phyloP scores from a whole-genome alignment of 192 early-diverging fungal genomes.

The Cetraspora pellucida region DNA sequence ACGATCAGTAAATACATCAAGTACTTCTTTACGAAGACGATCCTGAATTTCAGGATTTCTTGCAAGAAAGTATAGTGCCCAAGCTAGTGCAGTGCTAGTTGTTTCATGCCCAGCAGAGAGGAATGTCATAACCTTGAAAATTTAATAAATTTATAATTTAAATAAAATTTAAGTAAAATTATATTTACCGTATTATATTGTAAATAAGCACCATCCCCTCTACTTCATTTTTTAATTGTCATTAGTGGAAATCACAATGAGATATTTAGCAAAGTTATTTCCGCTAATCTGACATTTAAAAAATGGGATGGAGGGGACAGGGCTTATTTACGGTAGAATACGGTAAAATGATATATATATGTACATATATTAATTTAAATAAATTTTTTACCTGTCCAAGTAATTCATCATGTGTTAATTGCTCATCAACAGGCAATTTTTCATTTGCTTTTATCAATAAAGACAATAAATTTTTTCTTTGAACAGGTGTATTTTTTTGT shows the following conservation, averaged over 20 bases:
- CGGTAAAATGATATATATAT: too few species aligned
- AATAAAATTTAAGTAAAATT: background rate
- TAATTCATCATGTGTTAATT: slow-evolving; percentile 47
- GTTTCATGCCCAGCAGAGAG: slow-evolving; percentile 63
- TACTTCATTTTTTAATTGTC: too few species aligned
- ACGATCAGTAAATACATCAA: too few species aligned
- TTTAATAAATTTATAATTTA: background rate
- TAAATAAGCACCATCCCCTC: too few species aligned
- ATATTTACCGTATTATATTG: too few species aligned
- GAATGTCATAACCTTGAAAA: slow-evolving; percentile 24
- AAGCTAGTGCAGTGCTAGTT: slow-evolving; percentile 49
- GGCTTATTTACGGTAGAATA: too few species aligned
- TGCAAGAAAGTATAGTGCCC: slow-evolving; percentile 56
- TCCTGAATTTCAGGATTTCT: slow-evolving; percentile 47
- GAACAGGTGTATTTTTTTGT: slow-evolving; percentile 34
- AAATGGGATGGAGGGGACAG: too few species aligned
- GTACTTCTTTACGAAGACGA: slow-evolving; percentile 50
- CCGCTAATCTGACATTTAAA: too few species aligned
- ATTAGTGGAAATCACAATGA: too few species aligned
- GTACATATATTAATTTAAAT: background rate
- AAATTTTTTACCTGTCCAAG: slow-evolving; percentile 42
- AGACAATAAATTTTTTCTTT: slow-evolving; percentile 48
- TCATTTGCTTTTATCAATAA: slow-evolving; percentile 48
- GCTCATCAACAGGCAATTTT: slow-evolving; percentile 40
- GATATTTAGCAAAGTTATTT: too few species aligned